Base-by-base conservation (phyloP, 2,329 filamentous ascomycete genomes). In the Gaeumannomyces tritici region DNA sequence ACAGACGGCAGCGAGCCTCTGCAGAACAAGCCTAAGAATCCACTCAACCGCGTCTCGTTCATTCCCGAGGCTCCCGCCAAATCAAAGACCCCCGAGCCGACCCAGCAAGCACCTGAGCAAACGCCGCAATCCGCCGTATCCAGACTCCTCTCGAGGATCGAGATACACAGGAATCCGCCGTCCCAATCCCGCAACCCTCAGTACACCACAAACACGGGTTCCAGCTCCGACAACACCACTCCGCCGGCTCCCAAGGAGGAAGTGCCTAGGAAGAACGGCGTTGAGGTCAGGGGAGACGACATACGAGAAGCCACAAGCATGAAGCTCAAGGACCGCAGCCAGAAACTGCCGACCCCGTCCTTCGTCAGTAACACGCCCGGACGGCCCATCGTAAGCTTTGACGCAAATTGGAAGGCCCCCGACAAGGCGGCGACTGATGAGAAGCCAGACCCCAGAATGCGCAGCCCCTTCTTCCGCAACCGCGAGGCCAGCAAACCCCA, bases 321-420 rank as follows among this genome's bases (percentile, higher is more conserved):
- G 84, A 89, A 81, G 72, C 79, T 95, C 66, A 92, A 87, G 73
- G 91, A 96, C 74, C 88, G 93, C 71, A 97, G 92, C 75, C 77
- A 87, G 63, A 96, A 90, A 72, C 80, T 98, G 65, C 93, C 93
- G 31, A 93, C 89, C 70, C 93, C 93, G 67, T 91, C 90, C 62
- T 88, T 90, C 70, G 93, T 98, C 75, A 97, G 92, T 78, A 89
- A 97, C 77, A 89, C 84, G 71, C 89, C 90, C 69, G 91, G 91
- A 69, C 87, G 93, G 72, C 93, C 93, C 66, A 98, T 98, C 80
- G 93, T 98, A 81, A 98, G 93, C 83, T 98, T 98, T 82, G 85
- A 96, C 76, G 84, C 84, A 70, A 84, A 89, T 73, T 96, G 91
- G 87, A 89, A 86, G 80, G 83, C 86, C 72, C 84, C 83, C 73